A percentile compares a stretch with the other conserved stretches of the same genome.
These are phyloP conservation scores for Takakia lepidozioides DNA, from an alignment of 225 moss, liverwort and hornwort species.

Conservation along the genomic window DNA sequence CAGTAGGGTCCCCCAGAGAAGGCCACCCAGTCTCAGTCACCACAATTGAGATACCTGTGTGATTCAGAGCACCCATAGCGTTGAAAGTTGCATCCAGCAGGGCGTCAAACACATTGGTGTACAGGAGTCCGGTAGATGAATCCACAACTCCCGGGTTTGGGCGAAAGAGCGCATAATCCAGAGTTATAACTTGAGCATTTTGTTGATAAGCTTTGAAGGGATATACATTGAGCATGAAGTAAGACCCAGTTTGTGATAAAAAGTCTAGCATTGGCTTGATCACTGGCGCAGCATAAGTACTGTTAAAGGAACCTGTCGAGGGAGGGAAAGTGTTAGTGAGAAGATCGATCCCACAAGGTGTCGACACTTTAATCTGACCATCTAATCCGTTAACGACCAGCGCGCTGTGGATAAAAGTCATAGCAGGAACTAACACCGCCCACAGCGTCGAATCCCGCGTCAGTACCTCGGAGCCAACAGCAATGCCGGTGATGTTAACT, in stretches of 20 bases:
- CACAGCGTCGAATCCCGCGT: constrained; percentile 35
- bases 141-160: constrained; percentile 4
- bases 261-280: constrained; percentile 7
- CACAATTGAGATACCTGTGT: constrained; percentile 7
- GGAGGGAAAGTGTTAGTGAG: constrained; percentile 12
- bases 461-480: constrained; percentile 62
- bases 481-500: constrained; percentile 44
- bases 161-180: constrained; percentile 11
- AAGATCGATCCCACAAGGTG: constrained; percentile 7
- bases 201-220: constrained; percentile 4
- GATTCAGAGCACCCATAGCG: constrained; percentile 1
- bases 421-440: constrained; percentile 74
- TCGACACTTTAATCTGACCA: constrained; percentile 13
- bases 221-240: constrained; percentile 12
- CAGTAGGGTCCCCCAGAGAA: constrained; percentile 4
- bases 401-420: constrained; percentile 59
- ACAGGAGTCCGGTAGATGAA: constrained; percentile 3
- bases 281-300: not conserved
- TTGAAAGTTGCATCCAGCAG: constrained; percentile 7
- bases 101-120: constrained; percentile 7
- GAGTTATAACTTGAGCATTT: constrained; percentile 2
- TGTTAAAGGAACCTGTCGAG: constrained; percentile 11
- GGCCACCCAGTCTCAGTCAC: constrained; percentile 14
- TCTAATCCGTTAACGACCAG: constrained; percentile 37
- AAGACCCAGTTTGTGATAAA: constrained; percentile 4